Evolutionary conservation across 2,329 filamentous ascomycete genomes (phyloP).

Genomic region (Trichoderma asperellum): DNA sequence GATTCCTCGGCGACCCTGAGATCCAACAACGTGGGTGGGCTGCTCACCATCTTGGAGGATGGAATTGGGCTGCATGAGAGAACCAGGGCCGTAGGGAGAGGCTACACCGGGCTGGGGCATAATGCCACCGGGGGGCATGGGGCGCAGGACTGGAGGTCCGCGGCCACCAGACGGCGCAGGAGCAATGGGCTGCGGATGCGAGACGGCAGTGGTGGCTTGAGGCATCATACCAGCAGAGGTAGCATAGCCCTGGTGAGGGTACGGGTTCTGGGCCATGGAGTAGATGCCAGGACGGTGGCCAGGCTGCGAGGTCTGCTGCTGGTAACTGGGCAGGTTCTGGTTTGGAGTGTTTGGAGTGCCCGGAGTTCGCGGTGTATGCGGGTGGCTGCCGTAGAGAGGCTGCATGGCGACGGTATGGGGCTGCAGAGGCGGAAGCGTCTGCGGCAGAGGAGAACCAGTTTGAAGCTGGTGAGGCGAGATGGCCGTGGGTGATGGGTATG

Average conservation of each 20-base stretch:
- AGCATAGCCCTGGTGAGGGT: slow-evolving; percentile 59
- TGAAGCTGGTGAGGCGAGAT: slow-evolving; percentile 58
- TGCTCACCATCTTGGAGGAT: slow-evolving; percentile 63
- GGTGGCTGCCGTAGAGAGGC: slow-evolving; percentile 59
- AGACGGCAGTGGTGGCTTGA: slow-evolving; percentile 66
- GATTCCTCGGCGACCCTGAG: slow-evolving; percentile 89
- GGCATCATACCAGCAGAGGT: slow-evolving; percentile 66
- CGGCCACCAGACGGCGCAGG: slow-evolving; percentile 66
- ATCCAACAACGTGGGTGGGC: slow-evolving; percentile 91
- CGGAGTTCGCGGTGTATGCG: slow-evolving; percentile 65
- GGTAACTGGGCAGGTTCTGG: slow-evolving; percentile 58
- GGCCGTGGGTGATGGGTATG: slow-evolving; percentile 57
- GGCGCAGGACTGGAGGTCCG: slow-evolving; percentile 64
- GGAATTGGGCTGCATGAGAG: slow-evolving; percentile 60
- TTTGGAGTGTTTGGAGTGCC: slow-evolving; percentile 66
- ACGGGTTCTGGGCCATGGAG: slow-evolving; percentile 61
- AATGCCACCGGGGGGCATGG: slow-evolving; percentile 71
- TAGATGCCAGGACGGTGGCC: slow-evolving; percentile 54
- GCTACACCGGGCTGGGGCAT: slow-evolving; percentile 61
- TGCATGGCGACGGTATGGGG: slow-evolving; percentile 50
- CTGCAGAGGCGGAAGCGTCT: slow-evolving; percentile 61
- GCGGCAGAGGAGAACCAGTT: slow-evolving; percentile 51
- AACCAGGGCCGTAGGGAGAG: slow-evolving; percentile 64
- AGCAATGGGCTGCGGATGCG: slow-evolving; percentile 76
- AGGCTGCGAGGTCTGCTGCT: slow-evolving; percentile 54